Base-by-base conservation (phyloP, 352 stramenopile species). In the Globisporangium viniferum region DNA sequence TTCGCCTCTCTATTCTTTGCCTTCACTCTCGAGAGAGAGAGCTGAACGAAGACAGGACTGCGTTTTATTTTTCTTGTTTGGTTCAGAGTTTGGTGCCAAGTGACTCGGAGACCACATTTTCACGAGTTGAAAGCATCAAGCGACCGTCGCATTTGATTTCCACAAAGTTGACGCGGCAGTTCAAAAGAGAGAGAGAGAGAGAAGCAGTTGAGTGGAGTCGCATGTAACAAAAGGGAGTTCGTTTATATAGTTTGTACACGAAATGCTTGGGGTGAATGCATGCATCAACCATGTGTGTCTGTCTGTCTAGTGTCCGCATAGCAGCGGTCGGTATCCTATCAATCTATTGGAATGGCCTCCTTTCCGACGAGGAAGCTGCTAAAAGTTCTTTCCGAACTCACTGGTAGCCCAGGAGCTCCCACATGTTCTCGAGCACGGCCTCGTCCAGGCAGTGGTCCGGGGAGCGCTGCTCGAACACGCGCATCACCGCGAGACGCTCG, bases 351-450 rank as follows among this genome's bases (percentile, higher is more conserved):
- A 12, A 9, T 20, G 53, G 27, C 58, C 36, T 20, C 22, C 58
- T 53, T 64, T 55, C 58, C 58, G 58, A 64, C 36, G 58, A 64
- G 39, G 41, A 14, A 53, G 22, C 39, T n/a, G 5, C 15, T 20
- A 49, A 49, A 49, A 49, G 15, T n/a, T 49, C 41, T 14, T 48
- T 5, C 31, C 31, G 12, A 12, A 20, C 31, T 22, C 54, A 62
- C 27, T 71, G 73, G 66, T 78, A 86, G 49, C 76, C 78, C 31
- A 86, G 74, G 57, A 86, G 77, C 70, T 86, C 76, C 78, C 78
- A 86, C 66, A 86, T 72, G 55, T 75, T 67, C 62, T 82, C 74
- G 72, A 81, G 77, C 58, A 86, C 75, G 20, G 74, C 71, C 41
- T 80, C 73, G 57, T 86, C 76, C 36, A 86, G 59, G 9, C 68